Conservation (phyloP, 202 grass and related monocot species). For the Musa balbisiana region DNA sequence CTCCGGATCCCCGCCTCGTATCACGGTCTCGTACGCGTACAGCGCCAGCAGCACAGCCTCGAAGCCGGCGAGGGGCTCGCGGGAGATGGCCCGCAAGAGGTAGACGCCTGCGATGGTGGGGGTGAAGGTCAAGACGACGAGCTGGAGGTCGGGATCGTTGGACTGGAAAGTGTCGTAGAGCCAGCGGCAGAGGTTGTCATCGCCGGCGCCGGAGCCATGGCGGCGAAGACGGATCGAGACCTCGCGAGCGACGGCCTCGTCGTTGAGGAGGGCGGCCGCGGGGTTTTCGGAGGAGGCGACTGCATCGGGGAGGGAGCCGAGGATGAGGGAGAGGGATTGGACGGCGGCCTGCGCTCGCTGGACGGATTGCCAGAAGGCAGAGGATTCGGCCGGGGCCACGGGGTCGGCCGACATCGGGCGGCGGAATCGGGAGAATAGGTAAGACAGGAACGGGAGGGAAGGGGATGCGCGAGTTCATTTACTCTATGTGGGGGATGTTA, state of each 20-base stretch:
- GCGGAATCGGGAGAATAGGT: not conserved
- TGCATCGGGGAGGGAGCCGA: slow-evolving; percentile 34
- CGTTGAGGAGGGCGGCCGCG: slow-evolving; percentile 46
- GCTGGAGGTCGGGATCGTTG: slow-evolving; percentile 44
- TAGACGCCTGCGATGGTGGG: slow-evolving; percentile 60
- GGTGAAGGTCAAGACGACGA: slow-evolving; percentile 56
- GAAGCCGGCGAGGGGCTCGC: slow-evolving; percentile 57
- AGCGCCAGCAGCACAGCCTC: slow-evolving; percentile 77
- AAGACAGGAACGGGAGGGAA: not conserved
- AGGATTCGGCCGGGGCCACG: slow-evolving; percentile 2
- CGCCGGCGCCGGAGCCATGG: slow-evolving; percentile 38
- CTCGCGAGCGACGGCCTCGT: slow-evolving; percentile 27
- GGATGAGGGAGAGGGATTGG: slow-evolving; percentile 41
- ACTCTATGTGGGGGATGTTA: too few relatives aligned
- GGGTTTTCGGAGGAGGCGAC: slow-evolving; percentile 30
- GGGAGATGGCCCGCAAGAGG: slow-evolving; percentile 43
- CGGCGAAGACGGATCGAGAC: slow-evolving; percentile 35
- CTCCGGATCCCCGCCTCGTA: slow-evolving; percentile 33
- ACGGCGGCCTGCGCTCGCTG: slow-evolving; percentile 36
- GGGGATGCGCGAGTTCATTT: not conserved
- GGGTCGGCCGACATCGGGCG: slow-evolving; percentile 10
- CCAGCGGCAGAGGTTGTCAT: slow-evolving; percentile 63
- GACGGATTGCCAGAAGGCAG: slow-evolving; percentile 16
- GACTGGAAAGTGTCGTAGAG: slow-evolving; percentile 81
- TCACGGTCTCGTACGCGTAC: slow-evolving; percentile 50